Evolutionary conservation across 2,329 filamentous ascomycete species (phyloP), one percentile per base, ranked within the genome.

Genomic region (Ampelomyces quisqualis): DNA sequence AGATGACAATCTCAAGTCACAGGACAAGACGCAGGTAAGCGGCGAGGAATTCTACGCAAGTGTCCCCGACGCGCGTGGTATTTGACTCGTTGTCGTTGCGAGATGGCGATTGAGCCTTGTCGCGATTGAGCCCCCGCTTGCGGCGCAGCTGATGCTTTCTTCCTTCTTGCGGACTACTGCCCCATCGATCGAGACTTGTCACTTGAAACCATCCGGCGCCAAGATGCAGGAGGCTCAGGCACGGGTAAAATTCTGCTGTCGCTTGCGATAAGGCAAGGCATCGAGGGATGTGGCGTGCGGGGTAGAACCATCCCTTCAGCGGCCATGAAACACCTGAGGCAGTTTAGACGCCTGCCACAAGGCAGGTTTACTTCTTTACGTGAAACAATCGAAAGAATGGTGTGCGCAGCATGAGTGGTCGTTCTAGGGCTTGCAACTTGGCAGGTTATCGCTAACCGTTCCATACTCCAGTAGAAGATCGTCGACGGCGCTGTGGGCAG

Each of bases 11-110:
- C 32, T 35, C 47, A 22, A 24, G 24, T 34, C 38, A 44, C 37
- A 33, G 34, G 18, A 28, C 14, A 34, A 30, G 30, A 29, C 18
- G 31, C 37, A 19, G 27, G 22, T 38, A 38, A 38, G 40, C 40
- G 43, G 45, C 35, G 38, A 50, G 24, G 29, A 35, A 14, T 33
- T 21, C 44, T 47, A 53, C 44, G 42, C 44, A 55, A 44, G 56
- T 52, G 56, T 54, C 45, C 23, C 44, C 36, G 43, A 49, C 26
- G 54, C 41, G 54, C 50, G 52, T 52, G 35, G 49, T 47, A 53
- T 45, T 40, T 43, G 49, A 59, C 49, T 47, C 39, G 43, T 32
- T 34, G 22, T 46, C 34, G 37, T 43, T 35, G 34, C 21, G 39
- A 34, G 33, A 32, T 35, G 9, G 20, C 6, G n/a, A 29, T 11